Evolutionary conservation across 1,284 basidiomycete species (phyloP), one percentile per base, ranked within the genome.

Genomic region (Ustilago loliicola): DNA sequence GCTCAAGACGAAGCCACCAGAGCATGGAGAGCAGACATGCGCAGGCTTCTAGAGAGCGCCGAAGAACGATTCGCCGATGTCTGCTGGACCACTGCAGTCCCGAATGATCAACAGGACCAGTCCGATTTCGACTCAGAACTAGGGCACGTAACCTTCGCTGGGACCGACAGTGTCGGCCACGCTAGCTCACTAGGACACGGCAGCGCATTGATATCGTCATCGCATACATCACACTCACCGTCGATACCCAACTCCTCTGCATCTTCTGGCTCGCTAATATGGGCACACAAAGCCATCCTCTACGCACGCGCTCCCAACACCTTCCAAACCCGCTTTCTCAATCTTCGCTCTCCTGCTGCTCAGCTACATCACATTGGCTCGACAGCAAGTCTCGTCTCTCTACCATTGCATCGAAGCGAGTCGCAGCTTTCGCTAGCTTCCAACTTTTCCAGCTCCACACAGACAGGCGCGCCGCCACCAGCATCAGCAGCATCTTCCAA

Each of bases 241-340:
- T 60, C 64, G 30, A 56, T 60, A 66, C 71, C 56, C 56, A 30
- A 4, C 29, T 23, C 40, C 19, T 45, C 65, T 6, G 29, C 48
- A 21, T 2, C 42, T 21, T 25, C 61, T 17, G 66, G 47, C 29
- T 58, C 66, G 3, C 61, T 77, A 11, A 80, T 95, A 19, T 94
- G 92, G 91, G 94, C 93, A 1, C 94, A 96, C 87, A 96, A 96
- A 95, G 95, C 94, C 42, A 92, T 98, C 80, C 92, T 98, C 1
- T 98, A 98, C 78, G 94, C 95, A 52, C 91, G 96, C 72, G 95
- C 96, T 25, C 77, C 82, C 19, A 82, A 84, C 69, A 72, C 74
- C 40, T 84, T 83, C 38, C 79, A 80, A 48, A 73, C 74, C 10
- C 79, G 73, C 30, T 86, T 80, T 92, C 93, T 27, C 91, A 90